Conservation (phyloP, 441 rosid genomes). For the Erodium texanum region DNA sequence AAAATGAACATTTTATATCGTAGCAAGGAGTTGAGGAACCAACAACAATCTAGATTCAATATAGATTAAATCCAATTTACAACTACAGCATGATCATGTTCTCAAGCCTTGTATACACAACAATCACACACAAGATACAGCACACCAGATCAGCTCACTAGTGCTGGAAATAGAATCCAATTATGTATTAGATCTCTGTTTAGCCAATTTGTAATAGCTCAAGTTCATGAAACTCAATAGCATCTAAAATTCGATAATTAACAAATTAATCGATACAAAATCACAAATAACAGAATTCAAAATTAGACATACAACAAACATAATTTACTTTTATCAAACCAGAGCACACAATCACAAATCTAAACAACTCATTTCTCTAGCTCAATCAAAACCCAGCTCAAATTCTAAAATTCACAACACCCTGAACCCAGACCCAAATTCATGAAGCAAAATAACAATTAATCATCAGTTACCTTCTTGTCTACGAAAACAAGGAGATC, state of each 20-base stretch:
- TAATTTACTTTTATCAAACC: too few species aligned
- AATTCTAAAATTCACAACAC: background rate
- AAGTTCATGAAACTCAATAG: background rate
- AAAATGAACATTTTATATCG: too few species aligned
- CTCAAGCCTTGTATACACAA: too few species aligned
- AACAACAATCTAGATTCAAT: background rate
- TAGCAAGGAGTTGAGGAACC: too few species aligned
- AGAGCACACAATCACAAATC: background rate
- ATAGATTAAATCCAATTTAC: background rate
- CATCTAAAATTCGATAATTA: background rate
- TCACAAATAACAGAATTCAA: background rate
- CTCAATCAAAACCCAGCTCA: background rate
- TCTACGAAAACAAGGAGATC: conserved; percentile 59
- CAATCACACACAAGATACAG: too few species aligned
- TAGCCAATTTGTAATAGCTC: background rate
- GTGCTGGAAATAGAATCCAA: background rate
- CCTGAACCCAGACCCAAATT: background rate
- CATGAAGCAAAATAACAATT: background rate
- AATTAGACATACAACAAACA: too few species aligned
- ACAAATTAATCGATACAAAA: too few species aligned
- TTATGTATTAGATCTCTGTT: background rate
- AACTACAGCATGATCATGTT: background rate
- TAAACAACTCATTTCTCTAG: background rate
- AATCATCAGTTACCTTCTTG: conserved; percentile 41
- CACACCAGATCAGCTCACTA: too few species aligned